phyloP scores from a whole-genome alignment of 768 basidiomycete species.

The Tephrocybe sp. region DNA sequence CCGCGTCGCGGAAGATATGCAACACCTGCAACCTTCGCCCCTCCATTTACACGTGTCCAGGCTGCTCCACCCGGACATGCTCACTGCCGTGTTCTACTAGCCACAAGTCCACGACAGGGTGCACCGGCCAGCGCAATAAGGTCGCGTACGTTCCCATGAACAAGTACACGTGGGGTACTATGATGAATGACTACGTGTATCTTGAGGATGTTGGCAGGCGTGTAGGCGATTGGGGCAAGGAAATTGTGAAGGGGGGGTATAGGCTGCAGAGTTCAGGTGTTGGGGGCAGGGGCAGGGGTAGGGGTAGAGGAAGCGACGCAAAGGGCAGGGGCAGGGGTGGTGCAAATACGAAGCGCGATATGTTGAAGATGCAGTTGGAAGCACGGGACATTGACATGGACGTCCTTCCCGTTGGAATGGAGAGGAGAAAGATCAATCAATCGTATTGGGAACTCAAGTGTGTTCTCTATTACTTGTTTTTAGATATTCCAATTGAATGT shows the following conservation, averaged over 20 bases:
- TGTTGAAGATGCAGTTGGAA: conserved; percentile 67
- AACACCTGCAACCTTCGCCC: conserved; percentile 42
- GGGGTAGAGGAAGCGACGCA: conserved; percentile 23
- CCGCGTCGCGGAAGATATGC: conserved; percentile 36
- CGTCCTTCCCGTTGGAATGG: conserved; percentile 80
- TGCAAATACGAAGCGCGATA: conserved; percentile 55
- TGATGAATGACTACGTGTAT: conserved; percentile 88
- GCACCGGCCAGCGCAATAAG: conserved; percentile 73
- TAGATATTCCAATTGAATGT: conserved; percentile 7
- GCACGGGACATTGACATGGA: conserved; percentile 70
- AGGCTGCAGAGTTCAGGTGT: conserved; percentile 24
- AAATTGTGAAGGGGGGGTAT: conserved; percentile 66
- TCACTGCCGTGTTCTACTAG: conserved; percentile 62
- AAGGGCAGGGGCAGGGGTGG: conserved; percentile 30
- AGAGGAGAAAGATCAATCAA: conserved; percentile 70
- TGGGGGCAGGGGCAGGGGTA: conserved; percentile 22
- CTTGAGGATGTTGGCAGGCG: conserved; percentile 80
- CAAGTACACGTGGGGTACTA: conserved; percentile 76
- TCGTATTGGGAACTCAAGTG: conserved; percentile 84
- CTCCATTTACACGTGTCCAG: conserved; percentile 77
- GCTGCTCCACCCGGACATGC: conserved; percentile 70
- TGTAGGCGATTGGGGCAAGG: conserved; percentile 69
- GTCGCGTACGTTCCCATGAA: conserved; percentile 78
- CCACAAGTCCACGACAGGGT: conserved; percentile 65
- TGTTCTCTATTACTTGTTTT: conserved; percentile 24